A percentile compares a stretch with the other conserved stretches of the same genome.
Evolutionary conservation across 495 filamentous ascomycete genomes (phyloP).

Genomic region (Penicillium herquei): DNA sequence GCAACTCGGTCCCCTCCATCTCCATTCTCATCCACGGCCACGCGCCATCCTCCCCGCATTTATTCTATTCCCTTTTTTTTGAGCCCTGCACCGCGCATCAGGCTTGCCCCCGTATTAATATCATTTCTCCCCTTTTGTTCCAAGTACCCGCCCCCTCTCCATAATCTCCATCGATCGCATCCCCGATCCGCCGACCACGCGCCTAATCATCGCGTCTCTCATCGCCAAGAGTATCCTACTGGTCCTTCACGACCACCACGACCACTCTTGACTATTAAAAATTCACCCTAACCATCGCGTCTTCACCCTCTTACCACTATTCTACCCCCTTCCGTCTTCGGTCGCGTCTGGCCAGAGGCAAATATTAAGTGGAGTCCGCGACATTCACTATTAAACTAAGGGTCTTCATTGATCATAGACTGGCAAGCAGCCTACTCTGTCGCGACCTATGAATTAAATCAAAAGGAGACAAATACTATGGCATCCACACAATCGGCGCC

Average conservation of each 20-base stretch:
- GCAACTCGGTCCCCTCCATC: slow-evolving; percentile 47
- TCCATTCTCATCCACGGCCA: slow-evolving; percentile 43
- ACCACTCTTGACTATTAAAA: slow-evolving; percentile 9
- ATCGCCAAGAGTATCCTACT: slow-evolving; percentile 31
- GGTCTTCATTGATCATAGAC: slow-evolving; percentile 1
- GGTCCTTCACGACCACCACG: slow-evolving; percentile 28
- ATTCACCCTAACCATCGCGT: slow-evolving; percentile 11
- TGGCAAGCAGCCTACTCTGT: slow-evolving; percentile 3
- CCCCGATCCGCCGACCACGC: slow-evolving; percentile 28
- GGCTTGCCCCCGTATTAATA: slow-evolving; percentile 24
- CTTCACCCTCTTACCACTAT: slow-evolving; percentile 4
- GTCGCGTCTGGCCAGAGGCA: slow-evolving; percentile 25
- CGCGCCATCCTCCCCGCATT: slow-evolving; percentile 33
- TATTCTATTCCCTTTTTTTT: slow-evolving; percentile 12
- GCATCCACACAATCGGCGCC: slow-evolving; percentile 73
- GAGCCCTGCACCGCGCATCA: slow-evolving; percentile 1
- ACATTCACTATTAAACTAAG: slow-evolving; percentile 4
- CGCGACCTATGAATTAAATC: slow-evolving; percentile 33
- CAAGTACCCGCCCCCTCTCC: slow-evolving; percentile 23
- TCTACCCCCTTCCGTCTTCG: slow-evolving; percentile 6
- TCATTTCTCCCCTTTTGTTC: slow-evolving; percentile 24
- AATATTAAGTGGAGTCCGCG: slow-evolving; percentile 24
- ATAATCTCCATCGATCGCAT: slow-evolving; percentile 27
- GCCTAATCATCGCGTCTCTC: slow-evolving; percentile 37
- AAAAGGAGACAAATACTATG: slow-evolving; percentile 46